phyloP scores from a whole-genome alignment of 1,284 basidiomycete species.

The Takashimella koratensis region DNA sequence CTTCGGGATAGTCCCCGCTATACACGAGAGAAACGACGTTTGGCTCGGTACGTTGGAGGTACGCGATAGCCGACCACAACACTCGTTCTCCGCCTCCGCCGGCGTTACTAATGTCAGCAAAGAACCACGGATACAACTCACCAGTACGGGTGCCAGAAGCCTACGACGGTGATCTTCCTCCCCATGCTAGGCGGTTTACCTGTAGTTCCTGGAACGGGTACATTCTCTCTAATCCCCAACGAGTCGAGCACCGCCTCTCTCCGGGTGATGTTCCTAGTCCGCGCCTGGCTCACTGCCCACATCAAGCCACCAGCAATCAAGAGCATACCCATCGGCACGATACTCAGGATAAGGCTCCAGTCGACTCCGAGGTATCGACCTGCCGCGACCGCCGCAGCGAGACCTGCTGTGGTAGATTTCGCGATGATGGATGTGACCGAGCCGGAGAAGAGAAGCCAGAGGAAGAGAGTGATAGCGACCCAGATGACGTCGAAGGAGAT shows the following conservation, averaged over 20 bases:
- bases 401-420: slow-evolving; percentile 6
- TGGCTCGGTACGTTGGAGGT: slow-evolving; percentile 69
- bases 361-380: slow-evolving; percentile 28
- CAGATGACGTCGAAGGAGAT: slow-evolving; percentile 66
- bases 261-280: slow-evolving; percentile 26
- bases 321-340: slow-evolving; percentile 35
- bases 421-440: slow-evolving; percentile 19
- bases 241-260: slow-evolving; percentile 25
- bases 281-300: slow-evolving; percentile 14
- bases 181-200: slow-evolving; percentile 27
- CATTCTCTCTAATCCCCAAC: slow-evolving; percentile 32
- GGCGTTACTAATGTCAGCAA: slow-evolving; percentile 66
- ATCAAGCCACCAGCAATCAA: slow-evolving; percentile 16
- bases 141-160: slow-evolving; percentile 97
- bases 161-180: slow-evolving; percentile 55
- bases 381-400: not conserved
- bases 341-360: slow-evolving; percentile 35
- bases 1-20: slow-evolving; percentile 72
- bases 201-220: slow-evolving; percentile 28
- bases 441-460: slow-evolving; percentile 39
- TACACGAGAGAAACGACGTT: slow-evolving; percentile 79
- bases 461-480: slow-evolving; percentile 32
- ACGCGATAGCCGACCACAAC: slow-evolving; percentile 83
- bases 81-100: slow-evolving; percentile 97
- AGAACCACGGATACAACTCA: slow-evolving; percentile 48